Percentiles rank a stretch among this genome's conserved stretches.
phyloP scores from a whole-genome alignment of 2,329 filamentous ascomycete genomes.

The Alternaria ventricosa region DNA sequence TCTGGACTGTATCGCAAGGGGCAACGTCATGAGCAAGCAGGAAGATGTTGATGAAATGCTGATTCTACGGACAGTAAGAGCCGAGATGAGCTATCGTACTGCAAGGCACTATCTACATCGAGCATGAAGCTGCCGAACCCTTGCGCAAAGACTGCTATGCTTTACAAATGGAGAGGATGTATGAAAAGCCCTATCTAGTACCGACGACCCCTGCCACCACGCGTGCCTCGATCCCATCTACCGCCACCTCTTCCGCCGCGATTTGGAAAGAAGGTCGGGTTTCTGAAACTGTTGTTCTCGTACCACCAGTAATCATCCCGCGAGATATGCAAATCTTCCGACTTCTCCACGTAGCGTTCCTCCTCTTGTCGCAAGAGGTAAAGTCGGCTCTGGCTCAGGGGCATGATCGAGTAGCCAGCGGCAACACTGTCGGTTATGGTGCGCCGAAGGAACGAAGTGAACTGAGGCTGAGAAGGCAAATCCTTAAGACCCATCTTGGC shows the following conservation, averaged over 20 bases:
- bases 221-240: background rate
- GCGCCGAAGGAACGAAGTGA: constrained; percentile 30
- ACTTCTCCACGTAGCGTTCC: constrained; percentile 27
- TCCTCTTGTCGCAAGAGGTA: constrained; percentile 28
- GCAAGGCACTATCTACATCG: background rate
- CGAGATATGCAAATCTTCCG: constrained; percentile 18
- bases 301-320: constrained; percentile 20
- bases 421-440: constrained; percentile 32
- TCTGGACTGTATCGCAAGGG: background rate
- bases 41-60: background rate
- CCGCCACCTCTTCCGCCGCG: background rate
- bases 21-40: background rate
- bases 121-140: background rate
- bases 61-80: background rate
- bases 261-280: constrained; percentile 27
- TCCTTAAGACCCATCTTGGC: constrained; percentile 51
- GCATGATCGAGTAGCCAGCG: constrained; percentile 32
- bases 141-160: background rate
- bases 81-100: background rate
- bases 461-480: constrained; percentile 24
- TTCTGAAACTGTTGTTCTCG: constrained; percentile 10
- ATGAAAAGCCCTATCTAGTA: background rate
- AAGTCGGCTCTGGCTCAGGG: constrained; percentile 31
- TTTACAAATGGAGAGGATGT: background rate
- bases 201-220: background rate